Conservation (phyloP, 129 eudicot genomes). For the Centrapalus pauciflorus region DNA sequence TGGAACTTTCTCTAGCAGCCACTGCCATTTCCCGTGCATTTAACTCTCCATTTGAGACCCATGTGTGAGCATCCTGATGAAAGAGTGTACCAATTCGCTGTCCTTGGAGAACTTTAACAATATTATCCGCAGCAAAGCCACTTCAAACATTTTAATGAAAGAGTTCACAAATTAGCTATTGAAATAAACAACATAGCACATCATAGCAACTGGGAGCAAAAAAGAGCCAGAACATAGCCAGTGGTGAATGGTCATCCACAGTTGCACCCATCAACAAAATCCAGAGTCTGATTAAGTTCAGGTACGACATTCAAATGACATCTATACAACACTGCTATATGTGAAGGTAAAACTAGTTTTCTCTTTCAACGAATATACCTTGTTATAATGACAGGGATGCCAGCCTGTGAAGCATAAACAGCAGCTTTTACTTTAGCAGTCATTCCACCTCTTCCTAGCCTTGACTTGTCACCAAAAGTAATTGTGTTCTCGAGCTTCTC, state of each 20-base stretch:
- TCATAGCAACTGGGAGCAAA: neutral
- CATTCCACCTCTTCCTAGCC: constrained; percentile 99
- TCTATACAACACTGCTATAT: neutral
- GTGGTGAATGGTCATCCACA: too few relatives aligned
- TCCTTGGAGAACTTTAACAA: constrained; percentile 56
- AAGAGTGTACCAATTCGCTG: constrained; percentile 64
- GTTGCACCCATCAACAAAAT: too few relatives aligned
- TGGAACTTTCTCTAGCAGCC: constrained; percentile 75
- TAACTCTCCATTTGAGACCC: constrained; percentile 45
- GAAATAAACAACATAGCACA: neutral
- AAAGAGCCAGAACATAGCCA: neutral
- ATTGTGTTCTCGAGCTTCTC: constrained; percentile 74
- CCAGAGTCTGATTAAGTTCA: too few relatives aligned
- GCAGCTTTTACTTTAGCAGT: constrained; percentile 99
- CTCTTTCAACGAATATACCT: constrained; percentile 35
- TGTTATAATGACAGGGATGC: constrained; percentile 90
- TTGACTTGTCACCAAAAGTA: constrained; percentile 92
- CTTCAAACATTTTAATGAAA: neutral
- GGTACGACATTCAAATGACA: neutral
- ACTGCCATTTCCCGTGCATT: constrained; percentile 73
- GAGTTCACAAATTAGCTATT: neutral
- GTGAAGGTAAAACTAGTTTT: neutral
- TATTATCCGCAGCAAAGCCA: constrained; percentile 35
- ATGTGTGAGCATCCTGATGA: constrained; percentile 64
- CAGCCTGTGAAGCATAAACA: constrained; percentile 87